Evolutionary conservation across 208 protist genomes (phyloP).

Genomic region (Acanthamoeba rhysodes): DNA sequence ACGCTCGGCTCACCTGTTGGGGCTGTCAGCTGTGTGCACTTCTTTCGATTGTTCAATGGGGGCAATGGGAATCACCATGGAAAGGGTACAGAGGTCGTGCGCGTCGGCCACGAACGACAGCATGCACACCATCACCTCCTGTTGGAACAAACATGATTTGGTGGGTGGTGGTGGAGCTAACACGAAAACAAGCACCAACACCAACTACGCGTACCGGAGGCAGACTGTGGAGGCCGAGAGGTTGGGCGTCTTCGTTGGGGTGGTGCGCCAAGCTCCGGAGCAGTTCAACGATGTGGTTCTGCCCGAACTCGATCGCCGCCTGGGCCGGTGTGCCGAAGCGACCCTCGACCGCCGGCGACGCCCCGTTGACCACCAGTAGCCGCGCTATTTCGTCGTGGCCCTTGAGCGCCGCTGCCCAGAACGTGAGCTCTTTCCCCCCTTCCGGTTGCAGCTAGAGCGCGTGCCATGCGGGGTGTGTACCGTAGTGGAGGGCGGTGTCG

Average conservation of each 20-base stretch:
- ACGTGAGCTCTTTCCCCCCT: no score
- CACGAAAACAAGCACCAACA: no score
- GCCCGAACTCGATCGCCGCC: not conserved
- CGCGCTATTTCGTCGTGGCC: not conserved
- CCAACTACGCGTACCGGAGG: not conserved
- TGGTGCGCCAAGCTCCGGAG: not conserved
- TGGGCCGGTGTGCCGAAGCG: not conserved
- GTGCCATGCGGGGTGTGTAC: not conserved
- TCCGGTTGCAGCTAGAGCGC: no score
- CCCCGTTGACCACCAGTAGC: not conserved
- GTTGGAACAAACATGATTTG: no score
- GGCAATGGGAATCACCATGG: no score
- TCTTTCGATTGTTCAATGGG: no score
- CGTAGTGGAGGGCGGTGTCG: constrained; percentile 16
- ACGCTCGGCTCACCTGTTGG: not conserved
- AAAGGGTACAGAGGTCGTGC: no score
- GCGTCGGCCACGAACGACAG: no score
- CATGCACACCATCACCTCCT: no score
- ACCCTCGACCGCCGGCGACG: not conserved
- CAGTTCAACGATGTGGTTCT: not conserved
- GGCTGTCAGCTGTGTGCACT: no score
- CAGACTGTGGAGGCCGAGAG: not conserved
- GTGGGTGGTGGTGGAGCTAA: no score
- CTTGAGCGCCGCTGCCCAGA: not conserved
- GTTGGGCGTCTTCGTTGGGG: not conserved